Conservation (phyloP, 345 rosid genomes). For the Laguncularia racemosa region DNA sequence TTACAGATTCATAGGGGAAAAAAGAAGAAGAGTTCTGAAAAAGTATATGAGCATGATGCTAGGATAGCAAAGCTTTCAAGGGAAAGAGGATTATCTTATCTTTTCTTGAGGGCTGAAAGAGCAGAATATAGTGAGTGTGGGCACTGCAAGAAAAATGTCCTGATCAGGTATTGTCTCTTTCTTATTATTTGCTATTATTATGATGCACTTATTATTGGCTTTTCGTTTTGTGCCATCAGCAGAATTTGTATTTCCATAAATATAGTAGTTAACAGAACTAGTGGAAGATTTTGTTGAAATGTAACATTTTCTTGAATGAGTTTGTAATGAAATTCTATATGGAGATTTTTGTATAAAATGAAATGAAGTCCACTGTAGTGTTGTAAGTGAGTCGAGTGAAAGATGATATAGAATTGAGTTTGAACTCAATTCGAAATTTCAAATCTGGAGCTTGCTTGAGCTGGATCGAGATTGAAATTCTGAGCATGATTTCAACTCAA, state of each 20-base stretch:
- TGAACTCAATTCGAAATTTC: no score
- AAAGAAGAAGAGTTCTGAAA: constrained; percentile 10
- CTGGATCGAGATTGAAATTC: no score
- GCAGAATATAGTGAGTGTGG: constrained; percentile 58
- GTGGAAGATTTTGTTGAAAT: no score
- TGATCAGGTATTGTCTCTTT: constrained; percentile 41
- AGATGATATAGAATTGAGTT: no score
- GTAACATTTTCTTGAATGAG: not conserved
- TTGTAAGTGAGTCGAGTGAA: no score
- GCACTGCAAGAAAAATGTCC: constrained; percentile 74
- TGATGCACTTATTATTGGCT: not conserved
- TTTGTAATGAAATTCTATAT: not conserved
- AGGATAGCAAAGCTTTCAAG: constrained; percentile 28
- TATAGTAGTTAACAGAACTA: no score
- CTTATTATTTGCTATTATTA: not conserved
- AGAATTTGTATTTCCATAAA: not conserved
- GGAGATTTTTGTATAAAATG: not conserved
- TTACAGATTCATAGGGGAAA: not conserved
- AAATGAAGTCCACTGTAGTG: no score
- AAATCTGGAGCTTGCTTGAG: no score
- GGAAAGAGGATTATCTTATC: constrained; percentile 65
- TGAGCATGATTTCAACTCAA: no score
- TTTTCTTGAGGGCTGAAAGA: constrained; percentile 74
- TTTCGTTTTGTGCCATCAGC: not conserved
- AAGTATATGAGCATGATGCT: constrained; percentile 3